Conservation (phyloP, 768 basidiomycete species). For the Lactifluus hygrophoroides region DNA sequence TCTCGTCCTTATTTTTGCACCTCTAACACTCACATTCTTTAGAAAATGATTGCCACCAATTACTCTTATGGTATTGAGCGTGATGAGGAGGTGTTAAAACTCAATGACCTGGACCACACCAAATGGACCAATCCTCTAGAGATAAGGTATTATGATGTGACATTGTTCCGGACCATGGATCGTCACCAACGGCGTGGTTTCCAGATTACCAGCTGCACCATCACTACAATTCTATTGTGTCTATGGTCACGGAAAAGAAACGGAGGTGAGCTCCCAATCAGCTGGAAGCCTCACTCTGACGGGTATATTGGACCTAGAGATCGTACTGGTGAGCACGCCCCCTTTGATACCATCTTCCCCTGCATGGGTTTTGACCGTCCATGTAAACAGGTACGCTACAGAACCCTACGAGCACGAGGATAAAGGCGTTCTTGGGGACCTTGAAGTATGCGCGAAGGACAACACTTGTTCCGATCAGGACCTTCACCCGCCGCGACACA, state of each 20-base stretch:
- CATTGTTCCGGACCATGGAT: background rate
- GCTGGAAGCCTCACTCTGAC: background rate
- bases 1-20: background rate
- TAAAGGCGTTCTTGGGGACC: background rate
- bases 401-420: constrained; percentile 48
- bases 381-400: constrained; percentile 56
- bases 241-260: constrained; percentile 94
- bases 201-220: constrained; percentile 79
- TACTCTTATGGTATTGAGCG: constrained; percentile 87
- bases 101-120: constrained; percentile 61
- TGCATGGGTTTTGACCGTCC: background rate
- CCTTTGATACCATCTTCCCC: background rate
- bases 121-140: constrained; percentile 95
- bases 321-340: constrained; percentile 62
- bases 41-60: constrained; percentile 79
- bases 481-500: constrained; percentile 39
- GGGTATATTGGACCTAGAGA: constrained; percentile 35
- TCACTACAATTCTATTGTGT: constrained; percentile 89
- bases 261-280: constrained; percentile 51
- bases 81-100: constrained; percentile 50
- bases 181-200: background rate
- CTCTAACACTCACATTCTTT: background rate
- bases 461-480: constrained; percentile 34
- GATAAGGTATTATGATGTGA: constrained; percentile 36
- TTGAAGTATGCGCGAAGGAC: constrained; percentile 38